Percentiles rank a stretch among this genome's conserved stretches.
phyloP scores from a whole-genome alignment of 2,329 filamentous ascomycete species.

The Exserohilum turcica region DNA sequence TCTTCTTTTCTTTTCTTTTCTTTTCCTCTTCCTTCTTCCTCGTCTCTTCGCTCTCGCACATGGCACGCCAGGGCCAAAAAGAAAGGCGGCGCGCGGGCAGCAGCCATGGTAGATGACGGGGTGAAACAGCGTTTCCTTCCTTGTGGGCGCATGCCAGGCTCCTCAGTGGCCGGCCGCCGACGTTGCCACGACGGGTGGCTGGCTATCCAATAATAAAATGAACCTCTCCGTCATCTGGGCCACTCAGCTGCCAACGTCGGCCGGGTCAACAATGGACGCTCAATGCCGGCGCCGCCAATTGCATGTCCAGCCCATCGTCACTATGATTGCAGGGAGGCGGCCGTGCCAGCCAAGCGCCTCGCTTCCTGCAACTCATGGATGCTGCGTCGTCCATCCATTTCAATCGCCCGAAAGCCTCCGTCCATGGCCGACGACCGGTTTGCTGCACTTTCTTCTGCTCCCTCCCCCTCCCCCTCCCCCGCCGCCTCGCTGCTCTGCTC shows the following conservation, averaged over 20 bases:
- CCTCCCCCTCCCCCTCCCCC: slow-evolving; percentile 16
- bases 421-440: slow-evolving; percentile 3
- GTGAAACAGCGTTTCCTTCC: slow-evolving; percentile 12
- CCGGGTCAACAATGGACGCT: slow-evolving; percentile 24
- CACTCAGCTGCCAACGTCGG: slow-evolving; percentile 30
- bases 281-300: slow-evolving; percentile 35
- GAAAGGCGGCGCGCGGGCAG: no score
- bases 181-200: slow-evolving; percentile 25
- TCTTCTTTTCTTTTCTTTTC: no score
- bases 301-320: slow-evolving; percentile 20
- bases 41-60: no score
- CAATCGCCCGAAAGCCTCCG: slow-evolving; percentile 25
- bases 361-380: slow-evolving; percentile 25
- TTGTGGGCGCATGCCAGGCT: slow-evolving; percentile 17
- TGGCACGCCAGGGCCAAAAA: no score
- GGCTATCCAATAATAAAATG: slow-evolving; percentile 37
- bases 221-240: slow-evolving; percentile 16
- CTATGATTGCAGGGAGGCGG: slow-evolving; percentile 18
- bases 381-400: slow-evolving; percentile 30
- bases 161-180: background rate
- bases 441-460: slow-evolving; percentile 33
- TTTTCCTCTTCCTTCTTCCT: no score
- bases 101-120: no score
- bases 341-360: slow-evolving; percentile 28
- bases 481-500: no score